Percentiles rank a stretch among this genome's conserved stretches.
Conservation (phyloP, 148 eudicot species). For the Camellia granthamiana region DNA sequence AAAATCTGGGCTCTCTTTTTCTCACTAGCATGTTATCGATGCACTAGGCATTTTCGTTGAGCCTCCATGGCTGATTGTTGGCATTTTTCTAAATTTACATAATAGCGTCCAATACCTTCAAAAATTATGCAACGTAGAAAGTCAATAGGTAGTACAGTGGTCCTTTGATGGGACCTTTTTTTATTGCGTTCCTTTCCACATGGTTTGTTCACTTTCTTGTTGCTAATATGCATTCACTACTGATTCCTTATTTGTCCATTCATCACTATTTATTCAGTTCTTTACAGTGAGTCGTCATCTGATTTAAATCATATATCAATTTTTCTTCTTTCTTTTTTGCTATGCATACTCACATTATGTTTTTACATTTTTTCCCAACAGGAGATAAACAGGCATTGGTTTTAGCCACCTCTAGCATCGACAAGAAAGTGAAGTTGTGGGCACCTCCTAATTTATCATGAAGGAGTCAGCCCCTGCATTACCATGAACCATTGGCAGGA, state of each 20-base stretch:
- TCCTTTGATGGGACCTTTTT: too few species aligned
- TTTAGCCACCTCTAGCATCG: slow-evolving; percentile 68
- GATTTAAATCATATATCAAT: neutral
- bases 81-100: neutral
- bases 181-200: too few species aligned
- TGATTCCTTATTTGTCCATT: neutral
- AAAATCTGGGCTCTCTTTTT: neutral
- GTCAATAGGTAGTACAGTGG: too few species aligned
- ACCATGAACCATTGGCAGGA: neutral
- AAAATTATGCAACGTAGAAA: neutral
- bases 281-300: neutral
- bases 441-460: slow-evolving; percentile 30
- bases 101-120: neutral
- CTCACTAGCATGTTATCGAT: neutral
- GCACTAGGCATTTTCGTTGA: neutral
- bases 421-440: slow-evolving; percentile 99
- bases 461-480: slow-evolving; percentile 11
- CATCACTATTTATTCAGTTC: neutral
- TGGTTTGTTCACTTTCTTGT: too few species aligned
- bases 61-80: neutral
- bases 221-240: too few species aligned
- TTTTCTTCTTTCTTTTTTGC: slow-evolving; percentile 10
- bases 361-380: slow-evolving; percentile 23
- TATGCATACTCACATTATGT: neutral
- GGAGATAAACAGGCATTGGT: slow-evolving; percentile 45